Conservation (phyloP, 495 filamentous ascomycete species). For the Peziza echinospora region DNA sequence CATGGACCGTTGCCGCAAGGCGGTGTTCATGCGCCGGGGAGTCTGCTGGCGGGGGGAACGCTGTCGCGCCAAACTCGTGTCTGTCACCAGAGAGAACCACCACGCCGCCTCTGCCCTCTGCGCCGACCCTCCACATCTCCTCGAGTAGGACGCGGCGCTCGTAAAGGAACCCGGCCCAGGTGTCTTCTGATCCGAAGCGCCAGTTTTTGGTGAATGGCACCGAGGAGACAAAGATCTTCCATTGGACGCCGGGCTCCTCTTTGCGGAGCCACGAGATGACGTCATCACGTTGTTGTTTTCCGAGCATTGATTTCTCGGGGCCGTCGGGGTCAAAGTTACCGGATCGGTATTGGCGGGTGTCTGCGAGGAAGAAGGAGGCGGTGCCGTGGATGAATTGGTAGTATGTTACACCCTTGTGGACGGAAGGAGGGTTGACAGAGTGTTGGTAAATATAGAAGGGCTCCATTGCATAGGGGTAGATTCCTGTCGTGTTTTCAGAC, state of each 20-base stretch:
- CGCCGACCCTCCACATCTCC: constrained; percentile 66
- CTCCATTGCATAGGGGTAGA: constrained; percentile 57
- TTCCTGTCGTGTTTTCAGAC: constrained; percentile 47
- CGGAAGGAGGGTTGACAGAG: constrained; percentile 53
- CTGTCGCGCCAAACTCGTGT: constrained; percentile 86
- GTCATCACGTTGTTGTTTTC: constrained; percentile 51
- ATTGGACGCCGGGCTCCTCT: constrained; percentile 45
- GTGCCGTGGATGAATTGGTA: constrained; percentile 63
- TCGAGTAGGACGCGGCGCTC: constrained; percentile 65
- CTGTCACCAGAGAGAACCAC: constrained; percentile 74
- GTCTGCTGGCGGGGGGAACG: constrained; percentile 48
- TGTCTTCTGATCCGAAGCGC: constrained; percentile 60
- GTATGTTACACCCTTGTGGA: constrained; percentile 41
- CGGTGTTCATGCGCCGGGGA: constrained; percentile 28
- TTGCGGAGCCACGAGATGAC: constrained; percentile 49
- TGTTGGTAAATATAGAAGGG: constrained; percentile 75
- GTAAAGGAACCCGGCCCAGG: constrained; percentile 72
- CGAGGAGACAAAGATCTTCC: constrained; percentile 77
- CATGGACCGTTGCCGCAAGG: constrained; percentile 42
- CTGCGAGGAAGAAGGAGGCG: constrained; percentile 82
- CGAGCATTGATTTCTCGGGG: constrained; percentile 65
- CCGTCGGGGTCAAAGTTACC: constrained; percentile 31
- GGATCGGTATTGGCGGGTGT: constrained; percentile 70
- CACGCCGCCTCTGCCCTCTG: constrained; percentile 47
- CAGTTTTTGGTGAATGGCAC: constrained; percentile 97